These are phyloP conservation scores for Malus sylvestris DNA, from an alignment of 306 rosid species.

Conservation along the genomic window DNA sequence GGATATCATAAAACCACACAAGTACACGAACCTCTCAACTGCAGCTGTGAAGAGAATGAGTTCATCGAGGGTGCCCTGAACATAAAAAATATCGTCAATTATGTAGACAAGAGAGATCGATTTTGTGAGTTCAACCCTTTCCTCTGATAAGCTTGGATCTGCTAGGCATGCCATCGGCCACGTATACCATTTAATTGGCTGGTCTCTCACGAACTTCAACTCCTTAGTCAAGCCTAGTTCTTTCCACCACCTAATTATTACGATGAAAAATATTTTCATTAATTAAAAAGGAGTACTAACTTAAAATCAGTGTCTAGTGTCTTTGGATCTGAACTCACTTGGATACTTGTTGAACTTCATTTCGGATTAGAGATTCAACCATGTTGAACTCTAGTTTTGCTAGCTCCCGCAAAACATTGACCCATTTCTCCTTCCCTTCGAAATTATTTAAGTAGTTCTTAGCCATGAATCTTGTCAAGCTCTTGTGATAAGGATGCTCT, in stretches of 20 bases:
- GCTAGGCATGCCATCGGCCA: conserved; percentile 46
- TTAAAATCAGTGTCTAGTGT: neutral
- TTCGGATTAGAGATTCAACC: conserved; percentile 14
- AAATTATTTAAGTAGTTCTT: conserved; percentile 3
- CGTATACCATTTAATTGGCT: conserved; percentile 57
- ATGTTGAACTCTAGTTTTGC: conserved; percentile 24
- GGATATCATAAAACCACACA: neutral
- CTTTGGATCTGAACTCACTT: conserved; percentile 21
- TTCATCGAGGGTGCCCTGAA: conserved; percentile 32
- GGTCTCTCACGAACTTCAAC: conserved; percentile 35
- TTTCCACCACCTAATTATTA: conserved; percentile 54
- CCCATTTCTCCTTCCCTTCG: conserved; percentile 12
- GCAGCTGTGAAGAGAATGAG: conserved; percentile 45
- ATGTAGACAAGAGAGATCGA: conserved; percentile 44
- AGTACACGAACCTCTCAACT: conserved; percentile 30
- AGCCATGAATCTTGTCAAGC: conserved; percentile 31
- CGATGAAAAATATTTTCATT: neutral
- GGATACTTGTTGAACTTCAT: conserved; percentile 31
- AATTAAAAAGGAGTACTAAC: neutral
- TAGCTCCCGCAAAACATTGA: conserved; percentile 17
- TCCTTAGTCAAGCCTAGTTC: conserved; percentile 34
- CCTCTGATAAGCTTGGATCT: conserved; percentile 34
- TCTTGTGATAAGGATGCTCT: conserved; percentile 30
- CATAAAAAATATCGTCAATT: conserved; percentile 53
- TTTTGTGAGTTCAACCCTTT: conserved; percentile 50